A percentile compares a stretch with the other conserved stretches of the same genome.
Evolutionary conservation across 768 basidiomycete genomes (phyloP).

Genomic region (Lentinula aciculospora): DNA sequence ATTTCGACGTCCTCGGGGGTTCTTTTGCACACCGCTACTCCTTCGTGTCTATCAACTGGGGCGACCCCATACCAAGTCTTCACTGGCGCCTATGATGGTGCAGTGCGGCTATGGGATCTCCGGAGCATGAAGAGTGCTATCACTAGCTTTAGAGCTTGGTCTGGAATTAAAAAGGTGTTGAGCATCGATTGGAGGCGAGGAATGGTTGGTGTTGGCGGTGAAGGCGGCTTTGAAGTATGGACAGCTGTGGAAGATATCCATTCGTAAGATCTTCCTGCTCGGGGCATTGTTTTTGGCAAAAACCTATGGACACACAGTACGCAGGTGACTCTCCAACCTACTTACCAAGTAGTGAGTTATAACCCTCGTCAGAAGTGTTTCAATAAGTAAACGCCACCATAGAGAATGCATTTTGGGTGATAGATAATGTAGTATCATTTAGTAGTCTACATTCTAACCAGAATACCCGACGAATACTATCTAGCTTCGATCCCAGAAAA

Average conservation of each 20-base stretch:
- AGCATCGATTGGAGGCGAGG: slow-evolving; percentile 54
- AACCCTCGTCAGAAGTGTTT: too few relatives aligned
- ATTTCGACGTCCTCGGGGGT: slow-evolving; percentile 29
- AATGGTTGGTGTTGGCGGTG: slow-evolving; percentile 54
- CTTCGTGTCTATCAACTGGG: slow-evolving; percentile 50
- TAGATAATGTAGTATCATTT: too few relatives aligned
- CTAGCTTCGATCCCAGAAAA: slow-evolving; percentile 23
- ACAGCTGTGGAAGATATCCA: slow-evolving; percentile 36
- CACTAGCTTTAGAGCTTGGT: slow-evolving; percentile 58
- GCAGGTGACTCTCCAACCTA: too few relatives aligned
- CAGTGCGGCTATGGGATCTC: slow-evolving; percentile 74
- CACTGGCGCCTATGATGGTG: slow-evolving; percentile 74
- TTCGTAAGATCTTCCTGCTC: not conserved
- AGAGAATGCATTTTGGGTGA: too few relatives aligned
- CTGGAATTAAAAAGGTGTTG: slow-evolving; percentile 51
- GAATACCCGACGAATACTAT: too few relatives aligned
- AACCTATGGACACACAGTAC: too few relatives aligned
- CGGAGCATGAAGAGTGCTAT: slow-evolving; percentile 63
- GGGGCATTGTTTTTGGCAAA: too few relatives aligned
- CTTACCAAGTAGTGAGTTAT: too few relatives aligned
- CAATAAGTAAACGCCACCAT: too few relatives aligned
- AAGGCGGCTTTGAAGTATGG: slow-evolving; percentile 65
- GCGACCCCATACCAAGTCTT: slow-evolving; percentile 45
- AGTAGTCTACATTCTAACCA: too few relatives aligned
- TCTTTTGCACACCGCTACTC: slow-evolving; percentile 59